Base-by-base conservation (phyloP, 768 basidiomycete genomes). In the Pulveroboletus sp. region DNA sequence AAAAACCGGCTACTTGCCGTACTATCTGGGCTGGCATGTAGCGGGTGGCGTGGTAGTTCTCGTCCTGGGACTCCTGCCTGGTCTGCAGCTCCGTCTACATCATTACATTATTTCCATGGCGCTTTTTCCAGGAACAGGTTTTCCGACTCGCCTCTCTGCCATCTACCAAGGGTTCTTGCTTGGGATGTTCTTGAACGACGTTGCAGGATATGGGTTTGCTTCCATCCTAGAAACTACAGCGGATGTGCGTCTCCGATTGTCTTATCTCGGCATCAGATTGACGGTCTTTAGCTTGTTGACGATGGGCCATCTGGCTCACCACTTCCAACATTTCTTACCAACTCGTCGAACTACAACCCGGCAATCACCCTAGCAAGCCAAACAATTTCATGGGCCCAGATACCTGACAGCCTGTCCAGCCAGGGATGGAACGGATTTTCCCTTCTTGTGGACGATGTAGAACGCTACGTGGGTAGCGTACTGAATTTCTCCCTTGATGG, bases 391-490 rank as follows among this genome's bases (percentile, higher is more conserved):
- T 89, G 88, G 88, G 70, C 68, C 26, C 63, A 63, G 1, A 67
- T 82, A 7, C 73, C 79, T 8, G 59, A 63, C 6, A 48, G 41
- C 23, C 34, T 69, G 17, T 35, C 42, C 6, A 54, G 26, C 17
- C 61, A 67, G 27, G 75, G 72, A 3, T 92, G 86, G 86, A 81
- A 85, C 58, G 88, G 88, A 6, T 91, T 89, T 60, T 71, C 80
- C 0, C 75, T 93, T 22, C 73, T 93, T 13, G 78, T 91, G n/a
- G 89, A 93, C 61, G 92, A 93, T 56, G 90, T 94, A 1, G 81
- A 90, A 63, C 75, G 85, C 56, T 91, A 86, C 60, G 64, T 75
- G n/a, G 89, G 91, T 10, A 66, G 72, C 13, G 81, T 80, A 5
- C 70, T 88, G 41, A 88, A 88, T 58, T 90, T 78, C 62, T 82